Evolutionary conservation across 2,329 filamentous ascomycete genomes (phyloP).

Genomic region (Clarireedia sp.): DNA sequence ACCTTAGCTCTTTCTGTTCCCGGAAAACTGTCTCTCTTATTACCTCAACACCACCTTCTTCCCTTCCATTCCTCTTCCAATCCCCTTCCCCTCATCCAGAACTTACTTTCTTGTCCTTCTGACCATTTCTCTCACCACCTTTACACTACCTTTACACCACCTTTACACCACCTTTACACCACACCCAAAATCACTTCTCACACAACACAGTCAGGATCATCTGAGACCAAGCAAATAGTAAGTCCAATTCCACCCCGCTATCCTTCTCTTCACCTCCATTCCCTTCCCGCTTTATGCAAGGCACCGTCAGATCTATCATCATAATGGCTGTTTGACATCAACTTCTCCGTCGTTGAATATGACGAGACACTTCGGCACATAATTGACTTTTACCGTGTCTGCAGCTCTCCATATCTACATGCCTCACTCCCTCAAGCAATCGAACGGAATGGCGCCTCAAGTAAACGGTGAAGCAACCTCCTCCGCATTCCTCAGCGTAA

Average conservation of each 20-base stretch:
- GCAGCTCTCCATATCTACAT: conserved; percentile 9
- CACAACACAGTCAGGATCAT: neutral
- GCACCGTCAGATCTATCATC: conserved; percentile 1
- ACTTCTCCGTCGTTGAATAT: neutral
- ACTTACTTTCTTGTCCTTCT: neutral
- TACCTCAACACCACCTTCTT: neutral
- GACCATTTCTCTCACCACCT: neutral
- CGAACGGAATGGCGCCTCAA: conserved; percentile 32
- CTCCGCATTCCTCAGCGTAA: conserved; percentile 38
- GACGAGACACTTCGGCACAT: neutral
- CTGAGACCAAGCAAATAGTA: neutral
- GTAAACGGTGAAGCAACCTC: conserved; percentile 43
- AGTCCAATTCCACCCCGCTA: neutral
- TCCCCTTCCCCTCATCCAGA: neutral
- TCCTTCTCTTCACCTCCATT: neutral
- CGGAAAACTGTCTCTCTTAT: neutral
- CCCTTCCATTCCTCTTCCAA: neutral
- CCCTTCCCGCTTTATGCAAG: conserved; percentile 10
- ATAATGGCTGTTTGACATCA: neutral
- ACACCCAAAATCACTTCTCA: neutral
- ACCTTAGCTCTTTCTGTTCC: neutral
- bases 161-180: neutral
- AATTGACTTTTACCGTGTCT: neutral
- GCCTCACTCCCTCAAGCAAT: conserved; percentile 14
- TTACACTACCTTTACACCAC: no score